Base-by-base conservation (phyloP, 345 rosid genomes). In the Gossypium longicalyx region DNA sequence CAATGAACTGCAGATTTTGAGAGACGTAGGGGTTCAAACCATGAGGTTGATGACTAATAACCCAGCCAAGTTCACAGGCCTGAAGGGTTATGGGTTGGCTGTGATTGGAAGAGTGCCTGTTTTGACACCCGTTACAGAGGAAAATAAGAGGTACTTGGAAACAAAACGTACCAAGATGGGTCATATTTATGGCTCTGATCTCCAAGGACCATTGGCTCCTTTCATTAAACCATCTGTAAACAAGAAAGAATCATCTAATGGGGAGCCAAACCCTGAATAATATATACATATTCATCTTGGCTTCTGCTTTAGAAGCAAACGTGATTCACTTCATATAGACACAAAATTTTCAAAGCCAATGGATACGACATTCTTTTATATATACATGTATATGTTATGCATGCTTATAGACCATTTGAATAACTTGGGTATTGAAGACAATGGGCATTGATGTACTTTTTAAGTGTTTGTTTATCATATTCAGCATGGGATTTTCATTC, bases 21-120 rank as follows among this genome's bases (percentile, higher is more conserved):
- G 93, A 65, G 98, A 93, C 76, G 69, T 93, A 9, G 94, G 97
- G 59, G 89, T 91, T 45, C 80, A 83, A 74, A 90, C 97, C 1
- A 90, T 93, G 97, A 79, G 92, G 16, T 86, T 91, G 74, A 91
- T 93, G 96, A 93, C 98, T 0, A 93, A 91, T 84, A 93, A 93
- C 53, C 97, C 98, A 0, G 92, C 98, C 22, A 93, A 93, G 85
- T 93, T 91, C 86, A 82, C 83, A 0, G 97, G 98, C 3, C 81
- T 91, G 82, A 93, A 86, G 74, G 97, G 97, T 44, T 90, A 90
- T 8, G 97, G 97, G 34, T 81, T 91, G 65, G 94, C 98, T 3
- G 96, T 89, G n/a, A 79, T 90, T 3, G 93, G 93, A 11, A 76
- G 97, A 74, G 93, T 91, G 60, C 94, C 98, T 4, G 84, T 91